Evolutionary conservation across 176 grass and related monocot genomes (phyloP).

Genomic region (Typha latifolia): DNA sequence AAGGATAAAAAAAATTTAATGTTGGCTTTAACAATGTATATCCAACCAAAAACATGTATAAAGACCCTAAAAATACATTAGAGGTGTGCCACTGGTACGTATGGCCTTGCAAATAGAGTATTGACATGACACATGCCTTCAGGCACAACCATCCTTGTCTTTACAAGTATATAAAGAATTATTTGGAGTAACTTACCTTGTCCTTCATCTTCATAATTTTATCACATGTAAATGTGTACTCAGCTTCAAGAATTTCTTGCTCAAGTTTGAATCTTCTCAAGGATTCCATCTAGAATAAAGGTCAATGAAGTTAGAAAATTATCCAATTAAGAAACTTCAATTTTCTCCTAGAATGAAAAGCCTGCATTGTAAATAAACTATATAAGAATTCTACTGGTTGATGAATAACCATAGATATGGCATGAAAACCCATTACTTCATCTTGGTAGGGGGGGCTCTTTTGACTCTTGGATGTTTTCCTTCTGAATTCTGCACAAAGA

Average conservation of each 20-base stretch:
- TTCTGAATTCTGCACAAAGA: conserved; percentile 57
- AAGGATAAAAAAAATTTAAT: too few relatives aligned
- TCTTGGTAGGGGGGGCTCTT: conserved; percentile 39
- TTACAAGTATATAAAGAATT: background rate
- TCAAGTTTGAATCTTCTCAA: conserved; percentile 71
- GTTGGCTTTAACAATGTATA: too few relatives aligned
- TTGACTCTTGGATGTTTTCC: conserved; percentile 63
- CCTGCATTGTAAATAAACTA: too few relatives aligned
- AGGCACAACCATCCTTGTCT: too few relatives aligned
- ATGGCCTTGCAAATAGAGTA: too few relatives aligned
- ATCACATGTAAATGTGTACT: conserved; percentile 71
- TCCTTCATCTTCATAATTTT: conserved; percentile 72
- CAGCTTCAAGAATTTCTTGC: conserved; percentile 81
- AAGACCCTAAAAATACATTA: too few relatives aligned
- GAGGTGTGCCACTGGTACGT: too few relatives aligned
- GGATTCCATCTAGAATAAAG: conserved; percentile 72
- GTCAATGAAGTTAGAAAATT: conserved; percentile 21
- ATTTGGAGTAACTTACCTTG: conserved; percentile 42
- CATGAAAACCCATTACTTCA: conserved; percentile 47
- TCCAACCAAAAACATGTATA: too few relatives aligned
- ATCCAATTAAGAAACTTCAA: conserved; percentile 4
- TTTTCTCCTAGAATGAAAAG: background rate
- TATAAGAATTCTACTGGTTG: background rate
- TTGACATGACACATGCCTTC: too few relatives aligned
- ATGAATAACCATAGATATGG: conserved; percentile 9